Percentiles rank a stretch among this genome's conserved stretches.
Conservation (phyloP, 805 yeast species). For the Saturnispora galanensis region DNA sequence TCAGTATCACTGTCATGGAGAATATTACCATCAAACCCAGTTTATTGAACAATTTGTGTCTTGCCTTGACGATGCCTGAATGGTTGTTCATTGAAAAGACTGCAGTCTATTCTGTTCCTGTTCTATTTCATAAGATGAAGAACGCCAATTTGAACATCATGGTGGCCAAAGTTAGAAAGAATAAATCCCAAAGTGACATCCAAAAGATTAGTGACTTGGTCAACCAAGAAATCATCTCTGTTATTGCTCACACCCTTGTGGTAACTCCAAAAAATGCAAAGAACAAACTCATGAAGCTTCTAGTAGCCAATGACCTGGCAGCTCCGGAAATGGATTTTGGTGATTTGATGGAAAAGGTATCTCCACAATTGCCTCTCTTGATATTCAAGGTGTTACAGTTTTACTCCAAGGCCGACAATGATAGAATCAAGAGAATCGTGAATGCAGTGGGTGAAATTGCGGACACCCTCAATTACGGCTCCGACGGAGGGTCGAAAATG, state of each 20-base stretch:
- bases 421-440: constrained; percentile 25
- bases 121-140: constrained; percentile 39
- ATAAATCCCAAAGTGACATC: constrained; percentile 1
- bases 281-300: constrained; percentile 4
- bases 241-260: constrained; percentile 6
- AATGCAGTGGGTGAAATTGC: constrained; percentile 30
- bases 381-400: constrained; percentile 25
- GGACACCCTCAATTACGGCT: constrained; percentile 16
- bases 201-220: constrained; percentile 5
- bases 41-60: constrained; percentile 51
- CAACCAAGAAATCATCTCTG: constrained; percentile 1
- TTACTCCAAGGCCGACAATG: constrained; percentile 27
- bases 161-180: constrained; percentile 6
- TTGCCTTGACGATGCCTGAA: constrained; percentile 52
- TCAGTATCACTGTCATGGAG: constrained; percentile 55
- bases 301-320: constrained; percentile 1
- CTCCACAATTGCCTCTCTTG: constrained; percentile 6
- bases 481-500: constrained; percentile 18
- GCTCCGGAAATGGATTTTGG: constrained; percentile 14
- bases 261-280: constrained; percentile 4
- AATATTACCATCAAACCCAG: constrained; percentile 38
- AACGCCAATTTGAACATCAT: constrained; percentile 7
- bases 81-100: constrained; percentile 60
- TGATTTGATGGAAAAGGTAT: constrained; percentile 31
- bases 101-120: constrained; percentile 65